A percentile compares a stretch with the other conserved stretches of the same genome.
These are phyloP conservation scores for Knoxdaviesia capensis DNA, from an alignment of 2,329 filamentous ascomycete species.

Conservation along the genomic window DNA sequence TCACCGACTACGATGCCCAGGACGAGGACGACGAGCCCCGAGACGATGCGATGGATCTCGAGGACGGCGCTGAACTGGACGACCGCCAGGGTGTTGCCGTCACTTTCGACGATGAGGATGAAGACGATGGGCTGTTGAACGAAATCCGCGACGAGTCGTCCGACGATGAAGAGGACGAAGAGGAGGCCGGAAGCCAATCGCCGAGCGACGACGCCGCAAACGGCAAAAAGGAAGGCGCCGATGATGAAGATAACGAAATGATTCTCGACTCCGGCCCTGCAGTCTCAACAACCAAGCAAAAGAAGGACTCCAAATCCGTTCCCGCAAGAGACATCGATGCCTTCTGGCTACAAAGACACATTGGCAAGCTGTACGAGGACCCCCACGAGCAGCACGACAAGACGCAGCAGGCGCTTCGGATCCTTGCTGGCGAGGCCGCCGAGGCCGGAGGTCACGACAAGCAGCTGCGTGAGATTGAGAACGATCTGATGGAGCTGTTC, in stretches of 20 bases:
- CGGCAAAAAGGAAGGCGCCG: conserved; percentile 10
- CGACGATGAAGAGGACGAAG: conserved; percentile 54
- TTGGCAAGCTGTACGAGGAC: conserved; percentile 74
- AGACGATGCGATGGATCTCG: conserved; percentile 12
- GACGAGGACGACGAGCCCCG: conserved; percentile 65
- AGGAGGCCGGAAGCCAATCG: conserved; percentile 32
- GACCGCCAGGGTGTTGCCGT: conserved; percentile 94
- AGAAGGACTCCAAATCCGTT: conserved; percentile 41
- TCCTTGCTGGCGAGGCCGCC: conserved; percentile 57
- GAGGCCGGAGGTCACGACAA: conserved; percentile 60
- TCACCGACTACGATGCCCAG: conserved; percentile 93
- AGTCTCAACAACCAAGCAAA: conserved; percentile 17
- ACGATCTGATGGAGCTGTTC: conserved; percentile 95
- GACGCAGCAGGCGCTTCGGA: conserved; percentile 63
- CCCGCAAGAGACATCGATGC: conserved; percentile 84
- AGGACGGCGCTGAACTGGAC: conserved; percentile 63
- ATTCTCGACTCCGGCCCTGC: conserved; percentile 52
- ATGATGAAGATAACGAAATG: conserved; percentile 60
- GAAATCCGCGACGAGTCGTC: conserved; percentile 80
- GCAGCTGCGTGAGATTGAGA: conserved; percentile 80
- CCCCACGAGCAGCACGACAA: conserved; percentile 89
- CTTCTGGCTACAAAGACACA: conserved; percentile 89
- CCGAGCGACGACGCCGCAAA: conserved; percentile 23
- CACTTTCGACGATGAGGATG: conserved; percentile 85
- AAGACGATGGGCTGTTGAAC: conserved; percentile 54